Evolutionary conservation across 2,329 filamentous ascomycete genomes (phyloP), one percentile per base, ranked within the genome.

Genomic region (Aspergillus amoenus): DNA sequence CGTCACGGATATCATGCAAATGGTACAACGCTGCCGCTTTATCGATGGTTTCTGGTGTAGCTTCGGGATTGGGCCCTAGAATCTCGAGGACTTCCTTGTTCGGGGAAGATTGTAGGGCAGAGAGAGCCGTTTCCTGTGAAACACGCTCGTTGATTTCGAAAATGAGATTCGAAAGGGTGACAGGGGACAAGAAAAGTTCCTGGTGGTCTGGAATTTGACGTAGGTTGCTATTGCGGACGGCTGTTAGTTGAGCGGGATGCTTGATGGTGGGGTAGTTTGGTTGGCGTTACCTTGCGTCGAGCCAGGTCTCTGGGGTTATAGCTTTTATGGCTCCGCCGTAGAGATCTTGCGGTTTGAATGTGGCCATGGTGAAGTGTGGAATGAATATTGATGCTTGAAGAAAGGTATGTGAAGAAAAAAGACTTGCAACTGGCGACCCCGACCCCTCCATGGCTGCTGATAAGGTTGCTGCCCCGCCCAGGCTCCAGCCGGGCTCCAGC

Each of bases 101-200:
- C 17, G 30, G 32, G 45, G 9, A 27, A 84, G 65, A 51, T 61
- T 56, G 53, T 46, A 62, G 41, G 63, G 59, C 22, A 58, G 57
- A 21, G 27, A 68, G 62, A 6, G 68, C 68, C 22, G 70, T 64
- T 40, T 64, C 61, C 27, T 61, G 52, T 2, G 69, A 83, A 21
- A 96, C 88, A 55, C 90, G 88, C 78, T 97, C 88, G 54, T 90
- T 89, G 68, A 97, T 91, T 68, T 97, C 93, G 74, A 97, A 84
- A 66, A 96, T 93, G 72, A 96, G 87, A 76, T 85, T 92, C 3
- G 90, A 91, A 73, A 93, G 93, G 49, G 91, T 92, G 61, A 89
- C 83, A 62, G 84, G 82, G 71, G 95, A 91, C 68, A 97, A 88
- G 78, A 87, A 96, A 65, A 97, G 89, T 80, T 97, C 93, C 78